Conservation (phyloP, 495 filamentous ascomycete species). For the Neurospora sp. region DNA sequence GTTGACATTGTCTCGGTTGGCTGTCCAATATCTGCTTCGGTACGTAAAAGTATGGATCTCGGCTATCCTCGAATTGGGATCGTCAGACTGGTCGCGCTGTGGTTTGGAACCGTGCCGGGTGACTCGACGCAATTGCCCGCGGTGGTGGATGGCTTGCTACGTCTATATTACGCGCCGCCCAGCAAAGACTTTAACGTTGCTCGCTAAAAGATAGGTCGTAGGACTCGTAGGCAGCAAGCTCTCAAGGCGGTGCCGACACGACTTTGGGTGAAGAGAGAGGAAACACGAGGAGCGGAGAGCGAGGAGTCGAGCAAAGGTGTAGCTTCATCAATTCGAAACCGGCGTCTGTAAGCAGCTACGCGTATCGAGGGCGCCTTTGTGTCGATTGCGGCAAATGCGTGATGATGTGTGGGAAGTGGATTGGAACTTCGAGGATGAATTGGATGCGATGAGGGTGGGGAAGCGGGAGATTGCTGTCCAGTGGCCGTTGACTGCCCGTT, state of each 20-base stretch:
- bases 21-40: neutral
- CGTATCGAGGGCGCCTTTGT: neutral
- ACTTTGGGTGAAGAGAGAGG: neutral
- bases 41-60: neutral
- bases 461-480: neutral
- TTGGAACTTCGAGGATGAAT: neutral
- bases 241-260: neutral
- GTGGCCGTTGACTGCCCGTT: neutral
- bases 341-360: neutral
- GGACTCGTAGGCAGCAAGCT: neutral
- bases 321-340: neutral
- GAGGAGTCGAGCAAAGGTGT: neutral
- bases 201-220: neutral
- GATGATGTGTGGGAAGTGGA: neutral
- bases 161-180: neutral
- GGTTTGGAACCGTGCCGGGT: neutral
- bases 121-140: neutral
- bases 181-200: neutral
- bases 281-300: neutral
- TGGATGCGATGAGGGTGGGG: neutral
- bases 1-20: slow-evolving; percentile 1
- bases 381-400: neutral
- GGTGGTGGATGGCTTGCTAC: neutral
- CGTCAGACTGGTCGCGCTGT: neutral
- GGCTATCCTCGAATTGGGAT: neutral